Evolutionary conservation across 495 filamentous ascomycete species (phyloP).

Genomic region (Polyplosphaeria fusca): DNA sequence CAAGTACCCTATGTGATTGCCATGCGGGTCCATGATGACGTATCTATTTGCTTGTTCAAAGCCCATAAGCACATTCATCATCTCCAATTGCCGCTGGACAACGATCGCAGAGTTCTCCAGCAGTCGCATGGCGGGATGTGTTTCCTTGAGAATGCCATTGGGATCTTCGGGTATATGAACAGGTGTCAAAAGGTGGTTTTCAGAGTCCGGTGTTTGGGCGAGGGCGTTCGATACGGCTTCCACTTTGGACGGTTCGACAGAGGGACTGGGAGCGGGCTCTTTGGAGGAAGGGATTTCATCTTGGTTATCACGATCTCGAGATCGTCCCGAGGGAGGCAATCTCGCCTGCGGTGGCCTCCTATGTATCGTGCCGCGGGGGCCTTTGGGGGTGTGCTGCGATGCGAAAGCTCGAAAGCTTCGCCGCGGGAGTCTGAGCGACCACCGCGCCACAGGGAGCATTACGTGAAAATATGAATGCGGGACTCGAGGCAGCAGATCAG

Average conservation of each 20-base stretch:
- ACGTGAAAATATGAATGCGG: background rate
- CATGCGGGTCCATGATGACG: slow-evolving; percentile 67
- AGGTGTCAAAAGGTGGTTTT: slow-evolving; percentile 38
- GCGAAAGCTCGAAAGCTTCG: background rate
- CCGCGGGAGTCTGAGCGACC: slow-evolving; percentile 1
- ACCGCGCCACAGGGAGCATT: slow-evolving; percentile 1
- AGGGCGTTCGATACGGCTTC: slow-evolving; percentile 32
- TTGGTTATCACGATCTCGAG: background rate
- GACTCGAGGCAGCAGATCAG: no score
- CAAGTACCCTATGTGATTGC: slow-evolving; percentile 66
- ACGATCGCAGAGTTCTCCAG: slow-evolving; percentile 63
- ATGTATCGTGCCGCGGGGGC: slow-evolving; percentile 1
- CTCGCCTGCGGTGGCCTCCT: background rate
- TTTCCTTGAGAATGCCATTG: slow-evolving; percentile 57
- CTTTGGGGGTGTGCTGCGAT: background rate
- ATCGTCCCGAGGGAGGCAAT: background rate
- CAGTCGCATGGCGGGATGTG: slow-evolving; percentile 58
- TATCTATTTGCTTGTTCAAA: slow-evolving; percentile 75
- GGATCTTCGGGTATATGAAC: slow-evolving; percentile 63
- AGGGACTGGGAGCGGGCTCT: background rate
- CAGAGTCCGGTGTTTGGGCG: slow-evolving; percentile 13
- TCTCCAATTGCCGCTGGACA: slow-evolving; percentile 63
- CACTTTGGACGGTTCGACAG: slow-evolving; percentile 15
- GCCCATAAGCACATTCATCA: slow-evolving; percentile 69
- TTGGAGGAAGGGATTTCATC: background rate